These are phyloP conservation scores for Phytophthora capsici DNA, from an alignment of 352 stramenopile species.

Conservation along the genomic window DNA sequence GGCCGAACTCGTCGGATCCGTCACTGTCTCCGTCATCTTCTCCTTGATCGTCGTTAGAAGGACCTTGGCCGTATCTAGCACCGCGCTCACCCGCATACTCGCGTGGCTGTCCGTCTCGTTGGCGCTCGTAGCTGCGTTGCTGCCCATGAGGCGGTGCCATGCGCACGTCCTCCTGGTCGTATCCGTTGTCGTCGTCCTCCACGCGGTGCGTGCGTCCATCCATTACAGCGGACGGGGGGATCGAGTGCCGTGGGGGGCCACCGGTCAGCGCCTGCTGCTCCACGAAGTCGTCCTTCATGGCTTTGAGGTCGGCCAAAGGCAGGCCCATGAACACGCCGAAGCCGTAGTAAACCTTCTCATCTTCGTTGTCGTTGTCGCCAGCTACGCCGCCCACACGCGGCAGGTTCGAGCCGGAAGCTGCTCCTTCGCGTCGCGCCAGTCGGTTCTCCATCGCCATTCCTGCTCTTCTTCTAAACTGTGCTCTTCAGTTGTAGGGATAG, in stretches of 20 bases:
- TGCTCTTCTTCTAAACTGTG: slow-evolving; percentile 7
- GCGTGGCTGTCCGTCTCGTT: slow-evolving; percentile 15
- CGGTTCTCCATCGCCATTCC: slow-evolving; percentile 49
- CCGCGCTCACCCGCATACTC: slow-evolving; percentile 24
- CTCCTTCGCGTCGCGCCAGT: slow-evolving; percentile 37
- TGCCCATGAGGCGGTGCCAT: slow-evolving; percentile 16
- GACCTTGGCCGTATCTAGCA: slow-evolving; percentile 20
- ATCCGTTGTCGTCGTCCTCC: slow-evolving; percentile 29
- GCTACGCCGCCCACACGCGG: slow-evolving; percentile 34
- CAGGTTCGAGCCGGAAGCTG: slow-evolving; percentile 19
- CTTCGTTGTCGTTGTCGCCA: slow-evolving; percentile 73
- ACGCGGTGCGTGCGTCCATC: slow-evolving; percentile 26
- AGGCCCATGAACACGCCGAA: slow-evolving; percentile 91
- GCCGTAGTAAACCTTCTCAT: slow-evolving; percentile 90
- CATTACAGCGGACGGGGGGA: slow-evolving; percentile 15
- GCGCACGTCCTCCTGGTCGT: slow-evolving; percentile 31
- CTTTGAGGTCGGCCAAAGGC: slow-evolving; percentile 81
- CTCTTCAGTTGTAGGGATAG: slow-evolving; percentile 14
- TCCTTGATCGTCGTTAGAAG: slow-evolving; percentile 6
- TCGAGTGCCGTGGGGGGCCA: slow-evolving; percentile 10
- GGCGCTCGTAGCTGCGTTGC: slow-evolving; percentile 26
- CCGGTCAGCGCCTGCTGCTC: slow-evolving; percentile 57
- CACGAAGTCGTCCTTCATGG: slow-evolving; percentile 84
- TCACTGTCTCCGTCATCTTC: slow-evolving; percentile 54
- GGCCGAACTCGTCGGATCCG: slow-evolving; percentile 62